Percentiles rank a stretch among this genome's conserved stretches.
phyloP scores from a whole-genome alignment of 495 filamentous ascomycete species.

The Podospora pseudocomata region DNA sequence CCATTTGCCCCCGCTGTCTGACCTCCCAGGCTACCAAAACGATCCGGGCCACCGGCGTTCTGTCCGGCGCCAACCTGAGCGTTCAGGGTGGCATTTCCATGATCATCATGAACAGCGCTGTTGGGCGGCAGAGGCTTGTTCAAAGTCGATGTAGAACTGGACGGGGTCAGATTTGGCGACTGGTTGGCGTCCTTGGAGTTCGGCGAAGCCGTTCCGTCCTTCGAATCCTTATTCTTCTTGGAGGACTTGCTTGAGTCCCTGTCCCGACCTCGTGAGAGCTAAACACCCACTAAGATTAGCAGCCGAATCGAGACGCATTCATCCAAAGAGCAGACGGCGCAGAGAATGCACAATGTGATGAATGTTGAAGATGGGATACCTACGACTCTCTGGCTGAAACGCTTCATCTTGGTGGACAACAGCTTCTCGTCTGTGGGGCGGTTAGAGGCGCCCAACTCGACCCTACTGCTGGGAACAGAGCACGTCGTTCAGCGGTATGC shows the following conservation, averaged over 20 bases:
- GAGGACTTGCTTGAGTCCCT: conserved; percentile 91
- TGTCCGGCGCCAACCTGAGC: conserved; percentile 31
- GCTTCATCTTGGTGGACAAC: conserved; percentile 76
- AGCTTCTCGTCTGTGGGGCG: conserved; percentile 38
- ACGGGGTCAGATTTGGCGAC: conserved; percentile 63
- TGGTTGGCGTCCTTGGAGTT: conserved; percentile 57
- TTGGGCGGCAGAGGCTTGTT: conserved; percentile 71
- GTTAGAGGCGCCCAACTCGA: conserved; percentile 35
- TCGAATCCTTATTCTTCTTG: conserved; percentile 85
- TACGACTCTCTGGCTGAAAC: conserved; percentile 97
- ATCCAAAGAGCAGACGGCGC: neutral
- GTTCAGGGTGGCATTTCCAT: conserved; percentile 40
- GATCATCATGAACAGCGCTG: conserved; percentile 56
- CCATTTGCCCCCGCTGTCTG: conserved; percentile 51
- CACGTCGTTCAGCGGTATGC: conserved; percentile 7
- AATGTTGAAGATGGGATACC: conserved; percentile 42
- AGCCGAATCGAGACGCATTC: neutral
- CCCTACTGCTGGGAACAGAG: conserved; percentile 21
- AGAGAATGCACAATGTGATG: neutral
- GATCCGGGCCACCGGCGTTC: conserved; percentile 38
- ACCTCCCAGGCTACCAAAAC: conserved; percentile 41
- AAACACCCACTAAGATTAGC: neutral
- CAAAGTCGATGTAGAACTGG: conserved; percentile 82
- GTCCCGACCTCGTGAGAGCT: conserved; percentile 95
- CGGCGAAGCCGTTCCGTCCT: conserved; percentile 73